These are phyloP conservation scores for Nannizziopsis barbatae DNA, from an alignment of 2,329 filamentous ascomycete genomes.

Conservation along the genomic window DNA sequence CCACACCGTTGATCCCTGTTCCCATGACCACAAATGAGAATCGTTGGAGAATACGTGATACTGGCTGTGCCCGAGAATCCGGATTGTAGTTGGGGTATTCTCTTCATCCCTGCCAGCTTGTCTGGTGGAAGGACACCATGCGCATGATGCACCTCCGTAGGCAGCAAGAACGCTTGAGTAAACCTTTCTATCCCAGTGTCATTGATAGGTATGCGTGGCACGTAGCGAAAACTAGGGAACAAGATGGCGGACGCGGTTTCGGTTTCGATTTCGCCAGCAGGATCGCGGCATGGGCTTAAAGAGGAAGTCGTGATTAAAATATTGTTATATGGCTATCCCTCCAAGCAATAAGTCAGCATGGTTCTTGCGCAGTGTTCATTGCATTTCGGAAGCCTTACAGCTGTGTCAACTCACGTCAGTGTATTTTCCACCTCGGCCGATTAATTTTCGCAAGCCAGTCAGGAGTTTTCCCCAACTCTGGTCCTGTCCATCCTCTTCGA, in stretches of 20 bases:
- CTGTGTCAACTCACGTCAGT: conserved; percentile 48
- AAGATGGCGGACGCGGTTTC: conserved; percentile 53
- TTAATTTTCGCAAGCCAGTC: conserved; percentile 57
- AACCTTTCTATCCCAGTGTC: conserved; percentile 44
- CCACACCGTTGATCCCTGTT: conserved; percentile 75
- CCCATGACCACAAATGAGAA: conserved; percentile 82
- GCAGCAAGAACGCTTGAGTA: conserved; percentile 33
- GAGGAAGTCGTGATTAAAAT: conserved; percentile 67
- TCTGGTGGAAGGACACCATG: conserved; percentile 24
- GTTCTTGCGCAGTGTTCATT: not conserved
- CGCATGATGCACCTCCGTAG: conserved; percentile 25
- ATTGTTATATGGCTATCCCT: conserved; percentile 65
- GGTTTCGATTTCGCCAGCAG: conserved; percentile 8
- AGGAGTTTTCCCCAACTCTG: conserved; percentile 39
- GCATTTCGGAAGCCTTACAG: not conserved
- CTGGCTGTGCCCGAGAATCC: conserved; percentile 52
- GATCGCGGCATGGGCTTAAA: conserved; percentile 45
- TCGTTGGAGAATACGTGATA: conserved; percentile 44
- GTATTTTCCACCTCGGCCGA: conserved; percentile 55
- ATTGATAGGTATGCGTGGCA: conserved; percentile 57
- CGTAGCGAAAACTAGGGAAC: conserved; percentile 71
- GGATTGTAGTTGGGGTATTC: conserved; percentile 40
- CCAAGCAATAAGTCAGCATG: not conserved
- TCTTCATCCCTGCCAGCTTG: conserved; percentile 27
- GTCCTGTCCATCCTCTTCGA: conserved; percentile 62